These are phyloP conservation scores for Trametes versicolor DNA, from an alignment of 1,284 basidiomycete species.

Conservation along the genomic window DNA sequence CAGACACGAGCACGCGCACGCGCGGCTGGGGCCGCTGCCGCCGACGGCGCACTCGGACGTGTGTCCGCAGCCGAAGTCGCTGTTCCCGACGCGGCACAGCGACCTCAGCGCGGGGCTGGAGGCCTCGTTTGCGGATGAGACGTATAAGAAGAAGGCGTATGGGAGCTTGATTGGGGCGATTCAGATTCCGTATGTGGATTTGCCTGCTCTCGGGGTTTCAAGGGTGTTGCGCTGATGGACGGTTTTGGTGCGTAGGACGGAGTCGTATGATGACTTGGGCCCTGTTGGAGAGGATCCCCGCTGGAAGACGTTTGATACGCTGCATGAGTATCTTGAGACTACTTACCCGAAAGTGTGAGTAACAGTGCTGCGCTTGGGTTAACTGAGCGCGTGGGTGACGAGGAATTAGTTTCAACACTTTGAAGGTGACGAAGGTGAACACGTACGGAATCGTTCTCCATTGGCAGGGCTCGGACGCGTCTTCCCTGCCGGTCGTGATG, in stretches of 20 bases:
- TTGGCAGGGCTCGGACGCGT: conserved; percentile 64
- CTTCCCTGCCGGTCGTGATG: conserved; percentile 70
- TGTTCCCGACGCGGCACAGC: conserved; percentile 22
- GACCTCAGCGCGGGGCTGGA: conserved; percentile 17
- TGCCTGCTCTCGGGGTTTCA: background rate
- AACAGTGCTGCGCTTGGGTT: background rate
- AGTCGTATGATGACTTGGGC: conserved; percentile 41
- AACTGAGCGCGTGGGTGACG: conserved; percentile 21
- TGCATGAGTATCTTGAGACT: conserved; percentile 52
- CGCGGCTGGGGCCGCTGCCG: conserved; percentile 14
- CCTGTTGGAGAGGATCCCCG: conserved; percentile 51
- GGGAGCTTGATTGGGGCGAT: conserved; percentile 35
- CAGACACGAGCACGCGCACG: background rate
- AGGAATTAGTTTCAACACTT: conserved; percentile 53
- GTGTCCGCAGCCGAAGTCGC: conserved; percentile 25
- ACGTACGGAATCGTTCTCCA: conserved; percentile 72
- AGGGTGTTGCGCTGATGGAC: background rate
- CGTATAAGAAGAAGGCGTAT: conserved; percentile 30
- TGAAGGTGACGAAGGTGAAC: conserved; percentile 67
- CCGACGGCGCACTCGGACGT: conserved; percentile 20
- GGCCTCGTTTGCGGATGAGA: conserved; percentile 16
- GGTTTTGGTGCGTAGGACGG: conserved; percentile 35
- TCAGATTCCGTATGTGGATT: conserved; percentile 36
- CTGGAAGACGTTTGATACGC: conserved; percentile 51
- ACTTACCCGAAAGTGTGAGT: conserved; percentile 53